These are phyloP conservation scores for Aspergillus pseudoglaucus DNA, from an alignment of 2,329 filamentous ascomycete genomes.

Conservation along the genomic window DNA sequence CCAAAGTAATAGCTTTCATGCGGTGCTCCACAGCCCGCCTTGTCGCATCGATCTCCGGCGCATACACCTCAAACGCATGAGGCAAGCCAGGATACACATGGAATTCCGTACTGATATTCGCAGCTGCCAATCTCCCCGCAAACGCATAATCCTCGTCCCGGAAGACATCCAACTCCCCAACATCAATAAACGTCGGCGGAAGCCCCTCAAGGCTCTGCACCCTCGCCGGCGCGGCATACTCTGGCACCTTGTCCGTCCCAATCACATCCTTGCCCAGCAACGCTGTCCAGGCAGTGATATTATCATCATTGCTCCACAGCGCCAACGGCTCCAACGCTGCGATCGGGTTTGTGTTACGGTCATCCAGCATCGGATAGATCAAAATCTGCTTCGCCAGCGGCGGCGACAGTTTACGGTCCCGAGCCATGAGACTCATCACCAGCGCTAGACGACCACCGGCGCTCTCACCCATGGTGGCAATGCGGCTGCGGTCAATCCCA, in stretches of 20 bases:
- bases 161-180: slow-evolving; percentile 41
- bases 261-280: slow-evolving; percentile 31
- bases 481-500: slow-evolving; percentile 34
- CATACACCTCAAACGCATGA: slow-evolving; percentile 34
- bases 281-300: slow-evolving; percentile 38
- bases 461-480: slow-evolving; percentile 40
- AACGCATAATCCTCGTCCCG: slow-evolving; percentile 37
- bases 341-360: slow-evolving; percentile 30
- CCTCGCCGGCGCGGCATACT: slow-evolving; percentile 33
- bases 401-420: slow-evolving; percentile 25
- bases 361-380: slow-evolving; percentile 45
- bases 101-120: slow-evolving; percentile 38
- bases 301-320: slow-evolving; percentile 33
- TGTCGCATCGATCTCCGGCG: slow-evolving; percentile 8
- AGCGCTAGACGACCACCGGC: slow-evolving; percentile 41
- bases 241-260: slow-evolving; percentile 28
- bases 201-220: slow-evolving; percentile 32
- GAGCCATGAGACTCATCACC: slow-evolving; percentile 32
- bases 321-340: slow-evolving; percentile 27
- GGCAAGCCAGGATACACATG: slow-evolving; percentile 41
- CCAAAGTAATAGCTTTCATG: slow-evolving; percentile 6
- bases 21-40: slow-evolving; percentile 11
- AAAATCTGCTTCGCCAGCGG: slow-evolving; percentile 38
- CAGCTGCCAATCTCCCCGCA: slow-evolving; percentile 34
- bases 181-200: slow-evolving; percentile 41